phyloP scores from a whole-genome alignment of 1,284 basidiomycete genomes.

The Ustilago trichophora region DNA sequence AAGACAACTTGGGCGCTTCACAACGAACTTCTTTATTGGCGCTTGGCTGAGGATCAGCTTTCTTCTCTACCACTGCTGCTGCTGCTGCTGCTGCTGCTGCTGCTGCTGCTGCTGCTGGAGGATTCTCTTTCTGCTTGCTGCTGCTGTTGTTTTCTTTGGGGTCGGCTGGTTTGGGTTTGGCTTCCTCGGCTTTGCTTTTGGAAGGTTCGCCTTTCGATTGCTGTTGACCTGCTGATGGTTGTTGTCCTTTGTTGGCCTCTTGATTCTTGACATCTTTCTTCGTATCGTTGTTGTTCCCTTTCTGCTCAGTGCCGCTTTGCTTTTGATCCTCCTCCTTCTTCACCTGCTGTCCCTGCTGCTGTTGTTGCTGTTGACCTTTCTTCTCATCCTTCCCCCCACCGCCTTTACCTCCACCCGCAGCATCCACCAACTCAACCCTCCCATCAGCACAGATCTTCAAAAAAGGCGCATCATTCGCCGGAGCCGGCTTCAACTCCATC shows the following conservation, averaged over 20 bases:
- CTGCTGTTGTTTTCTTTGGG: too few relatives aligned
- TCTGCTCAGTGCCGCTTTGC: not conserved
- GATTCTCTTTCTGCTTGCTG: constrained; percentile 9
- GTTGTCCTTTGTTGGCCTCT: constrained; percentile 5
- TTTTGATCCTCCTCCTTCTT: not conserved
- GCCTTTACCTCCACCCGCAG: not conserved
- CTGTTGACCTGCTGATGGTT: too few relatives aligned
- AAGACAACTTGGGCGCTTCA: constrained; percentile 8
- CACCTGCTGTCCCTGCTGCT: not conserved
- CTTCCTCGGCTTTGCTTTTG: too few relatives aligned
- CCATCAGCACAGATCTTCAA: constrained; percentile 27
- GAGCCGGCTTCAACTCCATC: constrained; percentile 29
- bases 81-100: too few relatives aligned
- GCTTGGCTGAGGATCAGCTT: not conserved
- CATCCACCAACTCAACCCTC: constrained; percentile 23
- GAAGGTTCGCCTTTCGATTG: too few relatives aligned
- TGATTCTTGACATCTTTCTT: constrained; percentile 1
- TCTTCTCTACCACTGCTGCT: constrained; percentile 10
- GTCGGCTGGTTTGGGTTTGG: too few relatives aligned
- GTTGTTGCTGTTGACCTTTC: not conserved
- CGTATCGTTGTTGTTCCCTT: constrained; percentile 3
- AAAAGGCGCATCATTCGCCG: constrained; percentile 20
- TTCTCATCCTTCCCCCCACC: not conserved
- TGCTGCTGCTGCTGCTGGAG: not conserved
- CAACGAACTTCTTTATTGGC: constrained; percentile 7